A percentile compares a stretch with the other conserved stretches of the same genome.
These are phyloP conservation scores for Wallemia hederae DNA, from an alignment of 1,284 basidiomycete species.

Conservation along the genomic window DNA sequence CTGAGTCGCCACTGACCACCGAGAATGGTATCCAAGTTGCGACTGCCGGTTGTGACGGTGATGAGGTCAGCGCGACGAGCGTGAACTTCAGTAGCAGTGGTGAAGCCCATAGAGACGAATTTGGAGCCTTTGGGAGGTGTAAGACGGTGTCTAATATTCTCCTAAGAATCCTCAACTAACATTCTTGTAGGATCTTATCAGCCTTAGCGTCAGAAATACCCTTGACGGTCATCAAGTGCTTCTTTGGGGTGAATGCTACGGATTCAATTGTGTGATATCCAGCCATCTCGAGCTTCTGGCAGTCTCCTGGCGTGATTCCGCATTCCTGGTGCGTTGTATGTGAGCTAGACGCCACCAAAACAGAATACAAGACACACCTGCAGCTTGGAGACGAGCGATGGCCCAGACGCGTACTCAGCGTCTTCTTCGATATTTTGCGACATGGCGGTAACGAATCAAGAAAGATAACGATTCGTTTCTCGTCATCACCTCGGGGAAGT, in stretches of 20 bases:
- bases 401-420: background rate
- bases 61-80: conserved; percentile 83
- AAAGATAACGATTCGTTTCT: too few relatives aligned
- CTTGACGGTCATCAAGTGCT: conserved; percentile 65
- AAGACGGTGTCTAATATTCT: background rate
- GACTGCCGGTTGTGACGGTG: conserved; percentile 86
- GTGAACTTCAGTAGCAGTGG: conserved; percentile 92
- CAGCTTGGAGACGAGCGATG: conserved; percentile 31
- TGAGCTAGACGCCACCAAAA: background rate
- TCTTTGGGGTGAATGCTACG: conserved; percentile 93
- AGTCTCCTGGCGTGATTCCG: conserved; percentile 67
- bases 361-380: conserved; percentile 18
- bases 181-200: conserved; percentile 79
- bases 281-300: conserved; percentile 82
- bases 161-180: conserved; percentile 22
- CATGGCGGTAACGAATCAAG: too few relatives aligned
- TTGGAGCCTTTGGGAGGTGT: conserved; percentile 38
- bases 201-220: conserved; percentile 95
- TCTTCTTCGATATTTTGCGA: background rate
- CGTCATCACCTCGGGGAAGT: too few relatives aligned
- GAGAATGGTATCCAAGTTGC: conserved; percentile 77
- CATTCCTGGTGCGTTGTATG: conserved; percentile 26
- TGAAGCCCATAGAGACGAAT: conserved; percentile 89
- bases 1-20: conserved; percentile 31
- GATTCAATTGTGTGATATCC: conserved; percentile 84